phyloP scores from a whole-genome alignment of 352 stramenopile species.

The Phytopythium sindhum region DNA sequence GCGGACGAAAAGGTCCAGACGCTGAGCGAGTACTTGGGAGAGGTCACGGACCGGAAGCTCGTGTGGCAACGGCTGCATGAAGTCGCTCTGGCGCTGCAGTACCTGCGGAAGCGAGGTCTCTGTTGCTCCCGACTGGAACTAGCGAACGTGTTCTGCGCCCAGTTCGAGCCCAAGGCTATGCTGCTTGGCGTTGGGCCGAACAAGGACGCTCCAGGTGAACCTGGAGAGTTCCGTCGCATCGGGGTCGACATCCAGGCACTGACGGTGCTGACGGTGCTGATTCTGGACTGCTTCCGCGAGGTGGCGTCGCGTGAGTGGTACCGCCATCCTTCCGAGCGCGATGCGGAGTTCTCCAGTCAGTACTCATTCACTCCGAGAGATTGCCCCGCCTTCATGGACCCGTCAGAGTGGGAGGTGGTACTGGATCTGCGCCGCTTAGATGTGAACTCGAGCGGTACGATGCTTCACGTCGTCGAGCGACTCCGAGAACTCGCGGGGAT shows the following conservation, averaged over 20 bases:
- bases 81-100: neutral
- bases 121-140: neutral
- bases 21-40: neutral
- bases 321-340: neutral
- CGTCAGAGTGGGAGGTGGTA: neutral
- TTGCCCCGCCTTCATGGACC: neutral
- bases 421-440: neutral
- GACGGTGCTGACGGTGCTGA: neutral
- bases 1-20: neutral
- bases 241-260: neutral
- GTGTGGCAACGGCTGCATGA: conserved; percentile 1
- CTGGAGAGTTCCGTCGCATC: too few relatives aligned
- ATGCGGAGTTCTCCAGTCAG: neutral
- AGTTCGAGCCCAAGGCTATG: neutral
- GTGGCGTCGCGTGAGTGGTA: neutral
- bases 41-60: neutral
- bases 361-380: neutral
- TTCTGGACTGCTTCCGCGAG: neutral
- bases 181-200: neutral
- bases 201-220: too few relatives aligned
- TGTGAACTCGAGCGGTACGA: neutral
- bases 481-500: neutral
- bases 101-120: neutral
- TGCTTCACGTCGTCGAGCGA: neutral
- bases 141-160: neutral